Percentiles rank a stretch among this genome's conserved stretches.
These are phyloP conservation scores for Annulohypoxylon stygium DNA, from an alignment of 495 filamentous ascomycete genomes.

Conservation along the genomic window DNA sequence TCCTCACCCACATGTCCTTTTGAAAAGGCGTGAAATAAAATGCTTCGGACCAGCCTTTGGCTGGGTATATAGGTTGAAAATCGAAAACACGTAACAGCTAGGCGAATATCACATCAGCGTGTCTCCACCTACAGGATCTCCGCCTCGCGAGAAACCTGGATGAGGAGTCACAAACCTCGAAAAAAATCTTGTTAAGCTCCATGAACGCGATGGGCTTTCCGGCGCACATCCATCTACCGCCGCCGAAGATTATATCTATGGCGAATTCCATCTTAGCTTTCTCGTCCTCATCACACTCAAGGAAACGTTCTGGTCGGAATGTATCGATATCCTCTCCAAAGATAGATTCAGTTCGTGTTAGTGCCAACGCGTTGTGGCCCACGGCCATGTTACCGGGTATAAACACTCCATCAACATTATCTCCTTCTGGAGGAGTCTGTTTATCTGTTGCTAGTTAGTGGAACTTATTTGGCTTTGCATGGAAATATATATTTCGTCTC, in stretches of 20 bases:
- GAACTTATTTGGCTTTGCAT: background rate
- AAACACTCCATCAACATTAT: constrained; percentile 59
- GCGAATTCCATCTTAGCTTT: constrained; percentile 57
- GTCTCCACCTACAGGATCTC: background rate
- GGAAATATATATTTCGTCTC: background rate
- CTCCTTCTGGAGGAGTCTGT: constrained; percentile 61
- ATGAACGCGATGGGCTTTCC: constrained; percentile 43
- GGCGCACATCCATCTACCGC: constrained; percentile 54
- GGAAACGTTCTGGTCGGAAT: constrained; percentile 9
- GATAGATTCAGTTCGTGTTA: constrained; percentile 47
- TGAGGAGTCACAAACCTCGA: constrained; percentile 36
- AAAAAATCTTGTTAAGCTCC: constrained; percentile 47
- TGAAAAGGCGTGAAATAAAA: constrained; percentile 44
- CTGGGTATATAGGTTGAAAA: constrained; percentile 38
- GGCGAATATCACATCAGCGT: background rate
- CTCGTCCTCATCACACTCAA: constrained; percentile 41
- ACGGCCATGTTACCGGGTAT: constrained; percentile 64
- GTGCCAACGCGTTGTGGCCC: constrained; percentile 56
- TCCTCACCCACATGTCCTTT: constrained; percentile 49
- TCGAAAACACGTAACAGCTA: constrained; percentile 43
- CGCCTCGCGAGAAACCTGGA: background rate
- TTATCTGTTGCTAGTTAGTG: constrained; percentile 38
- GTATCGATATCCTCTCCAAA: constrained; percentile 15
- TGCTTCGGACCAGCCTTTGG: constrained; percentile 35
- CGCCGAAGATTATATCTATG: constrained; percentile 56